Conservation (phyloP, 2,329 filamentous ascomycete genomes). For the Penicillium sp. region DNA sequence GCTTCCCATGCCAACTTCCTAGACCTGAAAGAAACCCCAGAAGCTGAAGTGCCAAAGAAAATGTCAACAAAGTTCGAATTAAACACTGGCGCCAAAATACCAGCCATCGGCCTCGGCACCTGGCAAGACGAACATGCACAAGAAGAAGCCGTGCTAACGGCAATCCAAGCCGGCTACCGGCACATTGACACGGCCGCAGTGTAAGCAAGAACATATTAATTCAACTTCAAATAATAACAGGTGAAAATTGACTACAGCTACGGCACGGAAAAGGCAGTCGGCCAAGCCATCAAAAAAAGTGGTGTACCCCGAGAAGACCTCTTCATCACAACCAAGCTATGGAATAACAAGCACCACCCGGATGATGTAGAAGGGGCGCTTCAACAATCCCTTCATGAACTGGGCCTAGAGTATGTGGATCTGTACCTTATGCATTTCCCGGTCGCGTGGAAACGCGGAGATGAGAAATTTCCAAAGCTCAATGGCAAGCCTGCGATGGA, state of each 20-base stretch:
- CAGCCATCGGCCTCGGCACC: conserved; percentile 54
- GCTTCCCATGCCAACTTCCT: background rate
- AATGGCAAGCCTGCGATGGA: conserved; percentile 45
- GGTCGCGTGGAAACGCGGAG: conserved; percentile 52
- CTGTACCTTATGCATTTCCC: conserved; percentile 70
- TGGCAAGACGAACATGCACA: conserved; percentile 55
- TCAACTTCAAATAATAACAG: background rate
- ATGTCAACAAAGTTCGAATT: conserved; percentile 44
- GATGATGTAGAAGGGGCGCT: conserved; percentile 63
- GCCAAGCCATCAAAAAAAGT: conserved; percentile 62
- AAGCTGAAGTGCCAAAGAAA: background rate
- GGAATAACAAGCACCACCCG: conserved; percentile 63
- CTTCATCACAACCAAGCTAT: conserved; percentile 67
- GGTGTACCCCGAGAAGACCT: conserved; percentile 64
- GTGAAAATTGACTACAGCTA: conserved; percentile 43
- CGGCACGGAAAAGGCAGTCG: conserved; percentile 65
- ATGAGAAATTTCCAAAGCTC: conserved; percentile 48
- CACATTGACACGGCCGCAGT: conserved; percentile 55
- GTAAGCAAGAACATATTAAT: conserved; percentile 25
- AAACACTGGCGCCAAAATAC: conserved; percentile 50
- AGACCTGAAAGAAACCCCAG: background rate
- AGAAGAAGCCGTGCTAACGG: conserved; percentile 49
- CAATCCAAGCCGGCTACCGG: conserved; percentile 53
- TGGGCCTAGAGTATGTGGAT: conserved; percentile 67
- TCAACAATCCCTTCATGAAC: conserved; percentile 60